Conservation (phyloP, 805 yeast species). For the Candida sithepensis region DNA sequence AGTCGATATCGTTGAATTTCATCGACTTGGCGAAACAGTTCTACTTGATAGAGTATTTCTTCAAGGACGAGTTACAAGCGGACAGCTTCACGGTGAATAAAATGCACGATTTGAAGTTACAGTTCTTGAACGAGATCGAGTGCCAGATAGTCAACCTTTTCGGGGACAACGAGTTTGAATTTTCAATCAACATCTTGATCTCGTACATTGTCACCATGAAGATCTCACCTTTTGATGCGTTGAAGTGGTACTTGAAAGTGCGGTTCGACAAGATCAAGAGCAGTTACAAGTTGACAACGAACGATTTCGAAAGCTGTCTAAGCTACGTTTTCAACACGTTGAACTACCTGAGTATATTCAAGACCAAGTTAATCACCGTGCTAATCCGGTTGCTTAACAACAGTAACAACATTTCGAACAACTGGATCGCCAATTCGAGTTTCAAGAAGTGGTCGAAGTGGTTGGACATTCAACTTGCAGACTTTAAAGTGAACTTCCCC, state of each 20-base stretch:
- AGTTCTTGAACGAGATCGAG: conserved; percentile 19
- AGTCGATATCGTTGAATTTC: conserved; percentile 15
- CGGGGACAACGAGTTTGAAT: conserved; percentile 30
- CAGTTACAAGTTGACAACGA: conserved; percentile 1
- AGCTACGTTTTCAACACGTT: conserved; percentile 30
- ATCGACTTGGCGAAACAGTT: conserved; percentile 24
- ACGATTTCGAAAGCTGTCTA: conserved; percentile 24
- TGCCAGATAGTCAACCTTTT: conserved; percentile 16
- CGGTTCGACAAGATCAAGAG: conserved; percentile 16
- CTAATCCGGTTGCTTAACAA: conserved; percentile 22
- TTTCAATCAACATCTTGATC: conserved; percentile 20
- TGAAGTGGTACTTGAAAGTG: conserved; percentile 21
- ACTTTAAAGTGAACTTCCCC: conserved; percentile 21
- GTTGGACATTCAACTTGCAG: conserved; percentile 20
- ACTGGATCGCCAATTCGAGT: conserved; percentile 27
- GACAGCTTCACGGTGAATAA: conserved; percentile 14
- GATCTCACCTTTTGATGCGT: conserved; percentile 17
- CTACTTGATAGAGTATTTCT: conserved; percentile 22
- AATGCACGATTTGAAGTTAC: conserved; percentile 14
- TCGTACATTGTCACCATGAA: conserved; percentile 22
- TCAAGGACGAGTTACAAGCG: conserved; percentile 14
- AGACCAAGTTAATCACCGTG: conserved; percentile 20
- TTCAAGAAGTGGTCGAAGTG: conserved; percentile 28
- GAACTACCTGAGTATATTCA: conserved; percentile 21
- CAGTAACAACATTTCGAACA: too few species aligned